Base-by-base conservation (phyloP, 345 rosid species). In the Psidium friedrichsthalianum region DNA sequence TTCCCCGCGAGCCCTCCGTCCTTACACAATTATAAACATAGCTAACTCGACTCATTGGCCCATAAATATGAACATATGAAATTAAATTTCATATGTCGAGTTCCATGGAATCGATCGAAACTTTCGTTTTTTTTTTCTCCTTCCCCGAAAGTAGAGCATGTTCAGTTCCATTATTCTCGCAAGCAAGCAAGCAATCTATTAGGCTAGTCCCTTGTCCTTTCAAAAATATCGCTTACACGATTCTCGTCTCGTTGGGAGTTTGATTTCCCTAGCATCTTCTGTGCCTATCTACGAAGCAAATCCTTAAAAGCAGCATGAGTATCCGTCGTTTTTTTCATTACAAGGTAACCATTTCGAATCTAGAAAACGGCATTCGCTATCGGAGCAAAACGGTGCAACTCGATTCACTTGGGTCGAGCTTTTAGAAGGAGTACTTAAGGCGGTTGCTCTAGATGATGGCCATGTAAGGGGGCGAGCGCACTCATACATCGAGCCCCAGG, bases 341-440 rank as follows among this genome's bases (percentile, higher is more conserved):
- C 20, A 59, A 21, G 14, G 13, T 59, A 27, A 27, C 7, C 40
- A 59, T 27, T 16, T 59, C 21, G 0, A 59, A 59, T 14, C 29
- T 27, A 9, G 2, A 59, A 36, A 36, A 36, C 2, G 3, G 36
- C 36, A 36, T 36, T 36, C 36, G 2, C 36, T 36, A 36, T 36
- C 2, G 5, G 13, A 13, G 14, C 16, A 0, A 27, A 27, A 0
- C 1, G 0, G 6, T 27, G 15, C 0, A 59, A 27, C 1, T 59
- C 2, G 10, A 27, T 59, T 59, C 10, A 1, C 0, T 1, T 0
- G 0, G 0, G 2, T 59, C 5, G 13, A 27, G 53, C 10, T 59
- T 27, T 14, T 1, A 7, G 6, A 3, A 27, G 3, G 5, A 27
- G 5, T 0, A 57, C 2, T 57, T 57, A 25, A 25, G 1, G 7